These are phyloP conservation scores for Tolypocladium sp. DNA, from an alignment of 2,329 filamentous ascomycete species.

Conservation along the genomic window DNA sequence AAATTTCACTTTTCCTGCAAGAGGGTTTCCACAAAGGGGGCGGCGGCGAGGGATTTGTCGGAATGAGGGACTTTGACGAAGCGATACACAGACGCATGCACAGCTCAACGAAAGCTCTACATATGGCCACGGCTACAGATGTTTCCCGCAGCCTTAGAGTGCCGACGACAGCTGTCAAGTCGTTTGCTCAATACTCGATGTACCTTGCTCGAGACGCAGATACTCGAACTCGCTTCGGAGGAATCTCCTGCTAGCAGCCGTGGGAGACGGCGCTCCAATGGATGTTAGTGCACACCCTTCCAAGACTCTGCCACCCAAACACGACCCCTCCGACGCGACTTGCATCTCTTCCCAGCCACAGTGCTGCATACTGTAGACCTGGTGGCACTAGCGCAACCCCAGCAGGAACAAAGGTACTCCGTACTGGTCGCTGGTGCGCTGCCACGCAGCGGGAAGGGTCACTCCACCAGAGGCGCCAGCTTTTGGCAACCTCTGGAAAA, in stretches of 20 bases:
- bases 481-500: constrained; percentile 16
- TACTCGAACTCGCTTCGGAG: not conserved
- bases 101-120: no score
- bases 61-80: not conserved
- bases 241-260: not conserved
- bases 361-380: not conserved
- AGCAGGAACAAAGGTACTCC: not conserved
- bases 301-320: not conserved
- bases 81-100: not conserved
- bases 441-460: constrained; percentile 2
- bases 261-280: not conserved
- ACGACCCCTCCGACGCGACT: not conserved
- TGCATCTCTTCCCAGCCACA: not conserved
- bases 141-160: not conserved
- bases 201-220: not conserved
- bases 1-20: not conserved
- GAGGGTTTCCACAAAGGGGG: not conserved
- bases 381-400: not conserved
- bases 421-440: not conserved
- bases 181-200: not conserved
- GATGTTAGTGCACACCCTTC: not conserved
- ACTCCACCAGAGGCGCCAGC: constrained; percentile 9
- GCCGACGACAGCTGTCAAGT: not conserved
- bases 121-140: no score
- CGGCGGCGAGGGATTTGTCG: not conserved